These are phyloP conservation scores for Jackrogersella multiformis DNA, from an alignment of 495 filamentous ascomycete species.

Conservation along the genomic window DNA sequence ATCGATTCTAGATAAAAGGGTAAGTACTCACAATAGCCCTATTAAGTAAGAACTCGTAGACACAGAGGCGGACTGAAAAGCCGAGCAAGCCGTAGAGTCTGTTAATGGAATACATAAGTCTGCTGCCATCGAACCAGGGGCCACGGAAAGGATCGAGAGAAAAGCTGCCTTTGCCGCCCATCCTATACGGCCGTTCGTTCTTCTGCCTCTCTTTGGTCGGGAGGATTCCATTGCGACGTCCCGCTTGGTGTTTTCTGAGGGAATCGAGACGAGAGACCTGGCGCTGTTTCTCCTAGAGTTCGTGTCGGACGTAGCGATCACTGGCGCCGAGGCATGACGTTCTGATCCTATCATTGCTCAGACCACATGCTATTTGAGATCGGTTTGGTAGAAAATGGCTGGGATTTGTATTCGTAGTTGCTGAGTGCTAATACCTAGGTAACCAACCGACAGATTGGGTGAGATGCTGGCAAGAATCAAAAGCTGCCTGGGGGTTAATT, in stretches of 20 bases:
- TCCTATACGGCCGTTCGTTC: conserved; percentile 15
- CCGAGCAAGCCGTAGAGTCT: conserved; percentile 81
- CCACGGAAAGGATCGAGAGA: conserved; percentile 46
- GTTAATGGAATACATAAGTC: conserved; percentile 77
- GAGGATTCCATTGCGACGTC: conserved; percentile 22
- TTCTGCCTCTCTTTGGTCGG: conserved; percentile 4
- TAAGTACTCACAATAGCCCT: conserved; percentile 77
- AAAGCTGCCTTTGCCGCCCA: conserved; percentile 31
- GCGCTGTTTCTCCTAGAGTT: conserved; percentile 14
- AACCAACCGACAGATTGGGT: neutral
- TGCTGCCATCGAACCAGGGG: conserved; percentile 48
- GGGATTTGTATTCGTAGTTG: conserved; percentile 3
- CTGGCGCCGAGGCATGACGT: conserved; percentile 37
- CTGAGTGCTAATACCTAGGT: neutral
- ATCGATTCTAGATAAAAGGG: neutral
- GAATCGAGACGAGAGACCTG: conserved; percentile 7
- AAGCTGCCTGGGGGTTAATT: too few relatives aligned
- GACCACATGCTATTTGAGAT: conserved; percentile 36
- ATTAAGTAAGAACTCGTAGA: conserved; percentile 73
- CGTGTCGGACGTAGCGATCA: conserved; percentile 23
- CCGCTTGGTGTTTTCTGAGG: conserved; percentile 8
- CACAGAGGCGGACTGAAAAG: conserved; percentile 83
- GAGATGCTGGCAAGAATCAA: conserved; percentile 24
- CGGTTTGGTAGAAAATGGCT: neutral
- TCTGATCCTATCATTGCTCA: conserved; percentile 43